Conservation (phyloP, 2,329 filamentous ascomycete species). For the Anisogramma anomala region DNA sequence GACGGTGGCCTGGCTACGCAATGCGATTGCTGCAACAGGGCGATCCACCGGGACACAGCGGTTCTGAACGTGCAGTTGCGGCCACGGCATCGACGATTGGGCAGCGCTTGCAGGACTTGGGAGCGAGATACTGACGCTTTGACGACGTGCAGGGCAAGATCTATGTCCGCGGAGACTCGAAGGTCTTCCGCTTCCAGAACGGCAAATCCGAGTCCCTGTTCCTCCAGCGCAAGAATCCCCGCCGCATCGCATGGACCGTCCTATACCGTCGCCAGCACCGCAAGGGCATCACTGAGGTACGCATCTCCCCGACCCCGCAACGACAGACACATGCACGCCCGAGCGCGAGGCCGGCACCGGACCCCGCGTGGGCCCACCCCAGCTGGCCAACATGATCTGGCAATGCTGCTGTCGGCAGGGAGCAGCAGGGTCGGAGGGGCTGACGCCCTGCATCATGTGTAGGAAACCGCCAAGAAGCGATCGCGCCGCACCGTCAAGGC, state of each 20-base stretch:
- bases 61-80: not conserved
- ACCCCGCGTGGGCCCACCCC: not conserved
- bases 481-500: conserved; percentile 95
- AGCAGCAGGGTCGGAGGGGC: conserved; percentile 15
- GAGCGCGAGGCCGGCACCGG: not conserved
- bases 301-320: conserved; percentile 24
- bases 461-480: conserved; percentile 99
- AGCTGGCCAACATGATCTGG: not conserved
- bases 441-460: conserved; percentile 35
- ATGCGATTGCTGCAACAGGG: conserved; percentile 7
- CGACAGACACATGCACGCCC: conserved; percentile 3
- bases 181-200: conserved; percentile 99
- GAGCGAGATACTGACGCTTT: conserved; percentile 20
- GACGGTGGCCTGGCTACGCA: not conserved
- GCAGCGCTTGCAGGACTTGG: not conserved
- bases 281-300: conserved; percentile 99
- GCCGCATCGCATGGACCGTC: conserved; percentile 96
- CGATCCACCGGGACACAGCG: not conserved
- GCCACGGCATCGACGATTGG: not conserved
- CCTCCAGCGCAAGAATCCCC: conserved; percentile 99
- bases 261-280: conserved; percentile 98
- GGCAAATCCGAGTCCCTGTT: conserved; percentile 99
- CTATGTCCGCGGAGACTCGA: conserved; percentile 99
- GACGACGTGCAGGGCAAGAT: conserved; percentile 72
- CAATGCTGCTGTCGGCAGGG: not conserved